A percentile compares a stretch with the other conserved stretches of the same genome.
Conservation (phyloP, 345 rosid genomes). For the Microcos paniculata region DNA sequence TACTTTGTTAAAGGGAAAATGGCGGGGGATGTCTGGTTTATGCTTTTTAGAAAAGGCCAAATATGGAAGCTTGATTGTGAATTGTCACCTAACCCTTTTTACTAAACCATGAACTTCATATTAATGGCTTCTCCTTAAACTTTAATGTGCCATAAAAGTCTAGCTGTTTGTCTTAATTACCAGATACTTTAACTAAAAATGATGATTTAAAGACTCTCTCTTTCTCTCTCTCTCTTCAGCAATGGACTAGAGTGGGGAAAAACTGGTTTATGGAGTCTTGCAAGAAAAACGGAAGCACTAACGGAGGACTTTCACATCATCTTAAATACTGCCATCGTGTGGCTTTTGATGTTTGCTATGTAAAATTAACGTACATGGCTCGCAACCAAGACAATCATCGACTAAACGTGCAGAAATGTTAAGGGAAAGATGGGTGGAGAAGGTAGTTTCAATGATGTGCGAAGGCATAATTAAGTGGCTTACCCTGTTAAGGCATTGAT, state of each 20-base stretch:
- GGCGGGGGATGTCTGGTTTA: neutral
- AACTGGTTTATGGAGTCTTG: neutral
- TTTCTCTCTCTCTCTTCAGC: too few relatives aligned
- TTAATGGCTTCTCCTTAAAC: neutral
- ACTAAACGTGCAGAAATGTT: neutral
- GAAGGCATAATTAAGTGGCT: neutral
- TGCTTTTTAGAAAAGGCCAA: neutral
- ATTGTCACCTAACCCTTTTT: neutral
- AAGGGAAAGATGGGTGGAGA: neutral
- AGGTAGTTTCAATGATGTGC: neutral
- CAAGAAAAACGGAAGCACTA: neutral
- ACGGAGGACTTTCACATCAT: neutral
- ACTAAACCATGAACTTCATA: neutral
- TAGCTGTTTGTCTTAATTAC: too few relatives aligned
- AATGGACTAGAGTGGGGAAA: neutral
- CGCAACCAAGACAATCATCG: neutral
- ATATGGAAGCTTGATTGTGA: neutral
- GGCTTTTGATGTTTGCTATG: neutral
- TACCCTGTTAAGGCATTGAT: conserved; percentile 45
- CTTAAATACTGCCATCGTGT: neutral
- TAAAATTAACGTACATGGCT: too few relatives aligned
- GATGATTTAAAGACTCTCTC: neutral
- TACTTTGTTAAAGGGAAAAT: neutral
- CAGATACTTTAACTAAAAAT: neutral
- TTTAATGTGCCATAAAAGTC: too few relatives aligned